Evolutionary conservation across 78 protist species (phyloP).

Genomic region (Monosiga brevicollis): DNA sequence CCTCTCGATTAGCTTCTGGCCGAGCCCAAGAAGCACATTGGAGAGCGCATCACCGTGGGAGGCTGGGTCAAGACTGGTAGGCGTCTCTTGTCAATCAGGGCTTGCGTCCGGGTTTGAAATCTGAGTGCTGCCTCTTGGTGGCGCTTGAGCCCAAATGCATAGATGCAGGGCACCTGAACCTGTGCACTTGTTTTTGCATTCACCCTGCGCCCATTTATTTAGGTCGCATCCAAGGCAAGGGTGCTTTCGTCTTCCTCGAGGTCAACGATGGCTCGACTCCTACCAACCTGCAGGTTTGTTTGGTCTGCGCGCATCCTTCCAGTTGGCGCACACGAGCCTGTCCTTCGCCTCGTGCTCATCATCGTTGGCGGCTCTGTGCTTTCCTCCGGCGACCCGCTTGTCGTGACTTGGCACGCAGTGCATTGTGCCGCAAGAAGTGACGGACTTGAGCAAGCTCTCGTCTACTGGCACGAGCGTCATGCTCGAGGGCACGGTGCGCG

Average conservation of each 20-base stretch:
- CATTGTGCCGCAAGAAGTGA: too few species aligned
- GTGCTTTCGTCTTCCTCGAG: neutral
- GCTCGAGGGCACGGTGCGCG: too few species aligned
- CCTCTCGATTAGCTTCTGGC: too few species aligned
- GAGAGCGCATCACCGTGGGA: neutral
- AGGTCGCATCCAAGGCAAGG: neutral
- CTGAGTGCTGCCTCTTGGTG: slow-evolving; percentile 2
- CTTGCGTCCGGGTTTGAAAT: neutral
- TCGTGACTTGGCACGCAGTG: too few species aligned
- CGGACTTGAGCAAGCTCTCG: too few species aligned
- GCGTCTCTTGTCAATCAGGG: neutral
- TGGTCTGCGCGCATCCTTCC: too few species aligned
- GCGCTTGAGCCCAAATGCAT: neutral
- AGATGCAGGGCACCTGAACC: neutral
- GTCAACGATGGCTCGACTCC: neutral
- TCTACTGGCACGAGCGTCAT: too few species aligned
- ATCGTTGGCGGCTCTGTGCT: too few species aligned
- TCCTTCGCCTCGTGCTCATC: too few species aligned
- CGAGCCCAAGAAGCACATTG: too few species aligned
- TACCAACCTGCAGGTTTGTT: neutral
- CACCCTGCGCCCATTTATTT: neutral
- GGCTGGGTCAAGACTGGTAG: slow-evolving; percentile 17
- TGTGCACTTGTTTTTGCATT: neutral
- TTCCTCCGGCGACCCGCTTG: too few species aligned
- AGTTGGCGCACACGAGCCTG: too few species aligned